These are phyloP conservation scores for Epipyxis sp. DNA, from an alignment of 108 stramenopile species.

Conservation along the genomic window DNA sequence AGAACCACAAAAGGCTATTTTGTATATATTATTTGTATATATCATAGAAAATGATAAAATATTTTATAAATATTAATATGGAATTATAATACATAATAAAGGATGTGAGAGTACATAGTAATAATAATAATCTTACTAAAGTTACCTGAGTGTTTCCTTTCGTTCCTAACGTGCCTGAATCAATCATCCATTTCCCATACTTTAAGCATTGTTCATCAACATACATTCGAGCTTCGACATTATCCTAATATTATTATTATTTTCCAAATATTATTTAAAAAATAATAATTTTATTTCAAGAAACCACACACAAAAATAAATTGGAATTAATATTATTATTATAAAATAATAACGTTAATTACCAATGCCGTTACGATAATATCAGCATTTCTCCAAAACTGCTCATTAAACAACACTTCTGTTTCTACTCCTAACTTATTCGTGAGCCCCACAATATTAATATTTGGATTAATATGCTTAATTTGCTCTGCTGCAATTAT, in stretches of 20 bases:
- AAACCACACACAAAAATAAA: conserved; percentile 6
- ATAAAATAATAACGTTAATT: no score
- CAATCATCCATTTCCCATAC: conserved; percentile 48
- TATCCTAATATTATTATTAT: no score
- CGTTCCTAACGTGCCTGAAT: conserved; percentile 60
- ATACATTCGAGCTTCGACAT: conserved; percentile 58
- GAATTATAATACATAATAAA: no score
- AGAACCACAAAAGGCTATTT: conserved; percentile 14
- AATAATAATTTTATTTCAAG: no score
- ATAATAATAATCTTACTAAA: no score
- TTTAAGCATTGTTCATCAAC: conserved; percentile 56
- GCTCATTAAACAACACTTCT: conserved; percentile 23
- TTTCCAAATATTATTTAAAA: no score
- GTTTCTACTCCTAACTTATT: conserved; percentile 32
- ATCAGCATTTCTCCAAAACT: conserved; percentile 33
- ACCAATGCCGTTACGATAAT: conserved; percentile 57
- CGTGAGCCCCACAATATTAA: conserved; percentile 24
- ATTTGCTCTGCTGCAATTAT: conserved; percentile 26
- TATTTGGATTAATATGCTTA: conserved; percentile 9
- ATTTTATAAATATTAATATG: no score
- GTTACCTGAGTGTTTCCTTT: conserved; percentile 54
- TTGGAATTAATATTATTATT: no score
- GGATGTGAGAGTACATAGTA: no score
- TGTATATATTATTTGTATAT: no score
- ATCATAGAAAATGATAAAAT: no score